A percentile compares a stretch with the other conserved stretches of the same genome.
Evolutionary conservation across 169 alveolate genomes (phyloP).

Genomic region (Plasmodium malariae): DNA sequence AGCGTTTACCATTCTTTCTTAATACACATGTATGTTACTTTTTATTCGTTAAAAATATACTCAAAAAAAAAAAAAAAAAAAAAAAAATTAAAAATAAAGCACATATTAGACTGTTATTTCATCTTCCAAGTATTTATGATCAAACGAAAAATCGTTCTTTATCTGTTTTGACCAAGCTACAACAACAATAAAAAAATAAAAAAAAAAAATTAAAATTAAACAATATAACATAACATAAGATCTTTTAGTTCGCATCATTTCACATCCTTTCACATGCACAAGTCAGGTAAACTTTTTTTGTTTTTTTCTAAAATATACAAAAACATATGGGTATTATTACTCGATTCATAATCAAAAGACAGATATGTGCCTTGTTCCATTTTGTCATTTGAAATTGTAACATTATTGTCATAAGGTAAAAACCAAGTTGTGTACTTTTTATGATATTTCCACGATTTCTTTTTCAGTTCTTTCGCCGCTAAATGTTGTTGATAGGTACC

Average conservation of each 20-base stretch:
- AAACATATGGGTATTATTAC: too few species aligned
- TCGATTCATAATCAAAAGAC: constrained; percentile 74
- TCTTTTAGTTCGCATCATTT: too few species aligned
- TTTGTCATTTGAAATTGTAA: constrained; percentile 37
- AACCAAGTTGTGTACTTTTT: constrained; percentile 80
- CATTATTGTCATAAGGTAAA: constrained; percentile 63
- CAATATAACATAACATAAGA: too few species aligned
- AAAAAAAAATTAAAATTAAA: not conserved
- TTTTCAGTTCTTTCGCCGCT: constrained; percentile 79
- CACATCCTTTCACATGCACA: too few species aligned
- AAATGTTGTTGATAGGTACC: constrained; percentile 79
- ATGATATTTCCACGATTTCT: constrained; percentile 82
- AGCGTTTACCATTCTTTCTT: too few species aligned
- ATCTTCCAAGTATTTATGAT: constrained; percentile 56
- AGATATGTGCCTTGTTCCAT: constrained; percentile 67
- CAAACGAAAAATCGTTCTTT: constrained; percentile 63
- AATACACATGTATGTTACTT: too few species aligned
- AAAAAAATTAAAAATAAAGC: too few species aligned
- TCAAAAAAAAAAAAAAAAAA: too few species aligned
- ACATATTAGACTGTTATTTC: constrained; percentile 62
- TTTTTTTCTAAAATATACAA: too few species aligned
- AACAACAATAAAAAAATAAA: not conserved
- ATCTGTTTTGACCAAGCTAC: constrained; percentile 76
- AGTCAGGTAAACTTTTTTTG: too few species aligned
- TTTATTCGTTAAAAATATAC: too few species aligned